Evolutionary conservation across 108 stramenopile genomes (phyloP).

Genomic region (Stephanodiscus minutulus): DNA sequence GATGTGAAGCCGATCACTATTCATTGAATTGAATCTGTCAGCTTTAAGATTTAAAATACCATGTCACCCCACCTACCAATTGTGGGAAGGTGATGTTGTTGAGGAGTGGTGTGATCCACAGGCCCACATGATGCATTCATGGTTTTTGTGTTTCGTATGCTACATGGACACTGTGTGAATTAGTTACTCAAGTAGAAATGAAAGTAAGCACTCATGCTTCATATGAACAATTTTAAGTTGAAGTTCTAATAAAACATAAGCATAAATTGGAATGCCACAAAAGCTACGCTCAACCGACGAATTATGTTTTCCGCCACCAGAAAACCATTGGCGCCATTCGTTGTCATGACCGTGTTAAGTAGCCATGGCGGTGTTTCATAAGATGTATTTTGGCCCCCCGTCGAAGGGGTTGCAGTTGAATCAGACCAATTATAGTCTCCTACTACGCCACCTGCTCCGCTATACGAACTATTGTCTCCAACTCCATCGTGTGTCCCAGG

Average conservation of each 20-base stretch:
- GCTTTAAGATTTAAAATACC: too few species aligned
- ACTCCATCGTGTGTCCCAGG: neutral
- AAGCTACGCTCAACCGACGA: neutral
- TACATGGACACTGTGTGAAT: too few species aligned
- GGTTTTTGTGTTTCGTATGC: too few species aligned
- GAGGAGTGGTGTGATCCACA: too few species aligned
- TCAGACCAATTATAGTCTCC: conserved; percentile 3
- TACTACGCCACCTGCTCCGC: neutral
- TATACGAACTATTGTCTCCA: neutral
- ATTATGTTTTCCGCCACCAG: neutral
- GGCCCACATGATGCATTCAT: too few species aligned
- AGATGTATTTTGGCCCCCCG: conserved; percentile 2
- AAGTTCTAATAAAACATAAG: neutral
- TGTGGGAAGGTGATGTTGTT: too few species aligned
- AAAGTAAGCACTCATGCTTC: too few species aligned
- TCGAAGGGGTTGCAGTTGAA: neutral
- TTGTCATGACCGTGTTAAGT: neutral
- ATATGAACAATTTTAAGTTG: too few species aligned
- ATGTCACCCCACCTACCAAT: too few species aligned
- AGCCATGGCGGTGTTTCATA: conserved; percentile 5
- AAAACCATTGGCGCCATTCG: neutral
- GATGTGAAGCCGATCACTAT: too few species aligned
- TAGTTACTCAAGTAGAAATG: too few species aligned
- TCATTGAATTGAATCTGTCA: too few species aligned
- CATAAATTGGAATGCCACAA: neutral